Percentiles rank a stretch among this genome's conserved stretches.
Evolutionary conservation across 768 basidiomycete genomes (phyloP).

Genomic region (Panaeolus cyanescens): DNA sequence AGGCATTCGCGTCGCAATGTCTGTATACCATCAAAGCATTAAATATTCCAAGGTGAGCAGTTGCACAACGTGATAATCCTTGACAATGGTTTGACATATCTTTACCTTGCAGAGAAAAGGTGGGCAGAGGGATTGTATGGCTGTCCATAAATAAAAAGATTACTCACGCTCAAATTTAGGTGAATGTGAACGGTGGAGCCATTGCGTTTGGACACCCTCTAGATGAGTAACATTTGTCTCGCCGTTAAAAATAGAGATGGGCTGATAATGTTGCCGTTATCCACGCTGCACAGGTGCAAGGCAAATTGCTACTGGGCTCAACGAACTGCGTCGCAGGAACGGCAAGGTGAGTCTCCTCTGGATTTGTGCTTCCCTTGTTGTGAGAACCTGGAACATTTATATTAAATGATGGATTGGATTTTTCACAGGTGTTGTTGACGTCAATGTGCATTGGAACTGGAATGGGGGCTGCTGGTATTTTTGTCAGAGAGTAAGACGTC

Average conservation of each 20-base stretch:
- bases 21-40: slow-evolving; percentile 73
- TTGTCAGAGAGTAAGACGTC: slow-evolving; percentile 51
- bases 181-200: slow-evolving; percentile 90
- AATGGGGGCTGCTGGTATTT: slow-evolving; percentile 88
- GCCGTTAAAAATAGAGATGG: neutral
- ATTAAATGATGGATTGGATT: neutral
- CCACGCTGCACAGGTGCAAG: slow-evolving; percentile 82
- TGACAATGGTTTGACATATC: too few species aligned
- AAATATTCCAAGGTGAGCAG: slow-evolving; percentile 46
- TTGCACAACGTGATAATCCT: neutral
- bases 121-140: slow-evolving; percentile 7
- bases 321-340: slow-evolving; percentile 67
- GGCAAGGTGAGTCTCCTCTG: slow-evolving; percentile 54
- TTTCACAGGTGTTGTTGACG: slow-evolving; percentile 70
- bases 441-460: slow-evolving; percentile 90
- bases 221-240: slow-evolving; percentile 52
- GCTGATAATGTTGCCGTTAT: slow-evolving; percentile 16
- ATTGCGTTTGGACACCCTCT: slow-evolving; percentile 85
- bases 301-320: slow-evolving; percentile 83
- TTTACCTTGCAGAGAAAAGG: slow-evolving; percentile 36
- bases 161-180: slow-evolving; percentile 33
- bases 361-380: neutral
- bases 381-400: slow-evolving; percentile 7
- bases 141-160: neutral
- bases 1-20: slow-evolving; percentile 87